A percentile compares a stretch with the other conserved stretches of the same genome.
phyloP scores from a whole-genome alignment of 108 stramenopile species.

The Cyclotella choctawhatcheeana region DNA sequence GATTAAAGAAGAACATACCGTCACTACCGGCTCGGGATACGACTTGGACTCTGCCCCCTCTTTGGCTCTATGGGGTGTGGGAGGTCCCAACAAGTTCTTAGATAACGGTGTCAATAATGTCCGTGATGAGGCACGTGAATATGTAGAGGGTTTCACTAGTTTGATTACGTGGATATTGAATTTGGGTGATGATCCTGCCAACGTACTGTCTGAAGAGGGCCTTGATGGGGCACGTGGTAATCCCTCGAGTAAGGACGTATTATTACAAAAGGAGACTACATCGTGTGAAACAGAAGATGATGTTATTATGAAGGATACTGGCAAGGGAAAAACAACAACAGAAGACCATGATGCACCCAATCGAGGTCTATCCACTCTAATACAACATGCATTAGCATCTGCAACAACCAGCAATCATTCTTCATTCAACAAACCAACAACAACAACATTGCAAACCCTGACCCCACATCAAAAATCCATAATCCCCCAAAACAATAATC shows the following conservation, averaged over 20 bases:
- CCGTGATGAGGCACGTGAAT: constrained; percentile 73
- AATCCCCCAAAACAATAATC: constrained; percentile 25
- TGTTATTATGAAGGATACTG: constrained; percentile 1
- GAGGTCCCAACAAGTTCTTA: constrained; percentile 35
- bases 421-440: constrained; percentile 25
- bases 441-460: constrained; percentile 21
- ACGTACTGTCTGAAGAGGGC: constrained; percentile 24
- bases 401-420: constrained; percentile 12
- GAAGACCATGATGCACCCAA: constrained; percentile 5
- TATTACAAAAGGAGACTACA: no score
- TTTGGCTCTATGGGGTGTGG: constrained; percentile 79
- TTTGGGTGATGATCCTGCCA: constrained; percentile 80
- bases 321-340: constrained; percentile 1
- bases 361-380: constrained; percentile 36
- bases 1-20: neutral
- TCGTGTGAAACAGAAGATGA: neutral
- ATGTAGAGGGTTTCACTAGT: constrained; percentile 74
- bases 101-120: neutral
- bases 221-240: neutral
- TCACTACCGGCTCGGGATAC: constrained; percentile 78
- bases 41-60: constrained; percentile 82
- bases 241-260: no score
- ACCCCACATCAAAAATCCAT: neutral
- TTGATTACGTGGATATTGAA: constrained; percentile 85
- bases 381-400: constrained; percentile 36